These are phyloP conservation scores for Hippophae rhamnoides DNA, from an alignment of 306 rosid species.

Conservation along the genomic window DNA sequence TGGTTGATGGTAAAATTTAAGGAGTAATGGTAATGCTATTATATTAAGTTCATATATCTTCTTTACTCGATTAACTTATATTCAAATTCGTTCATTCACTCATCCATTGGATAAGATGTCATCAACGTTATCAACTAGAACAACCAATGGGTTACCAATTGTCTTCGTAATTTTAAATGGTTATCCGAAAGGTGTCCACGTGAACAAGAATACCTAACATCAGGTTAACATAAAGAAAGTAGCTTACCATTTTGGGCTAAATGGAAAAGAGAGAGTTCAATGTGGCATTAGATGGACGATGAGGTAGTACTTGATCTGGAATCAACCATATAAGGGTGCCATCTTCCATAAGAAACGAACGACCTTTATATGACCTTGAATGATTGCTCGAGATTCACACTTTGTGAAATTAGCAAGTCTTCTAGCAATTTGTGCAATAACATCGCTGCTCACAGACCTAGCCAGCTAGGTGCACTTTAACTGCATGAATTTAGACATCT, in stretches of 20 bases:
- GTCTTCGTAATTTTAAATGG: too few species aligned
- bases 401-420: constrained; percentile 65
- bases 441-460: constrained; percentile 39
- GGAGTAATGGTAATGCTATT: too few species aligned
- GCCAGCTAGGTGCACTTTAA: constrained; percentile 67
- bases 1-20: too few species aligned
- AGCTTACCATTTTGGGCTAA: constrained; percentile 58
- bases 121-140: constrained; percentile 39
- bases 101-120: constrained; percentile 41
- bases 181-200: background rate
- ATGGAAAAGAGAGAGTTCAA: constrained; percentile 60
- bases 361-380: constrained; percentile 46
- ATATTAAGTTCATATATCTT: constrained; percentile 31
- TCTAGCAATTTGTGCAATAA: constrained; percentile 54
- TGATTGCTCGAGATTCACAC: constrained; percentile 51
- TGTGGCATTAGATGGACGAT: constrained; percentile 45
- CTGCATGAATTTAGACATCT: constrained; percentile 47
- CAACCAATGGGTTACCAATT: background rate
- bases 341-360: constrained; percentile 20
- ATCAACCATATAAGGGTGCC: constrained; percentile 37
- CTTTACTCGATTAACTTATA: constrained; percentile 43
- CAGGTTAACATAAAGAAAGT: background rate
- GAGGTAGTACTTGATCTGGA: constrained; percentile 33
- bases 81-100: constrained; percentile 36
- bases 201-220: background rate